Evolutionary conservation across 2,329 filamentous ascomycete species (phyloP).

Genomic region (Nannizzia gypsea): DNA sequence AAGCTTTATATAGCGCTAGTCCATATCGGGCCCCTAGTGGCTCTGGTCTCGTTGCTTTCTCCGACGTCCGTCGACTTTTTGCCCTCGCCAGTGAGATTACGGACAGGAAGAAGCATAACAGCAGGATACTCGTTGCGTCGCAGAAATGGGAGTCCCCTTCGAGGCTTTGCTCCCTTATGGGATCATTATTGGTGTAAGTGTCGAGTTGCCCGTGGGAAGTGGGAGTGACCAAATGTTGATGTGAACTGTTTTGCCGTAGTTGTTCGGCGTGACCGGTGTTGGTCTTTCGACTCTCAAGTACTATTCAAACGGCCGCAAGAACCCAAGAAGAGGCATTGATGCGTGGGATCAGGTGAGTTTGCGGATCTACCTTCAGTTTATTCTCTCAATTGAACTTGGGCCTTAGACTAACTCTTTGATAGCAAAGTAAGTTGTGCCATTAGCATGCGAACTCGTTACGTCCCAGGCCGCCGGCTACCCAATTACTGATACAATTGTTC

Average conservation of each 20-base stretch:
- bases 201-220: not conserved
- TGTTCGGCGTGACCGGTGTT: conserved; percentile 49
- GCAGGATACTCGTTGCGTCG: not conserved
- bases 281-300: conserved; percentile 47
- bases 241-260: conserved; percentile 29
- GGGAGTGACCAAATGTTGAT: conserved; percentile 13
- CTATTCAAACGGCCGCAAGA: conserved; percentile 53
- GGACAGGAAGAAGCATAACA: not conserved
- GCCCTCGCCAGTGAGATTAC: not conserved
- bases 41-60: not conserved
- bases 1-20: conserved; percentile 10
- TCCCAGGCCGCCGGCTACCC: not conserved
- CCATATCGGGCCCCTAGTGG: conserved; percentile 6
- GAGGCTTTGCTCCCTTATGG: conserved; percentile 54
- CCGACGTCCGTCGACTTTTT: not conserved
- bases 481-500: not conserved
- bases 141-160: conserved; percentile 52
- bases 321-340: conserved; percentile 47
- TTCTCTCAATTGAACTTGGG: not conserved
- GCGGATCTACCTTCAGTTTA: not conserved
- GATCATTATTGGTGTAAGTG: conserved; percentile 49
- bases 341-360: conserved; percentile 53
- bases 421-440: conserved; percentile 43
- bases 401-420: conserved; percentile 12
- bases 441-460: not conserved